phyloP scores from a whole-genome alignment of 164 flowering plant species.

The Stephania japonica region DNA sequence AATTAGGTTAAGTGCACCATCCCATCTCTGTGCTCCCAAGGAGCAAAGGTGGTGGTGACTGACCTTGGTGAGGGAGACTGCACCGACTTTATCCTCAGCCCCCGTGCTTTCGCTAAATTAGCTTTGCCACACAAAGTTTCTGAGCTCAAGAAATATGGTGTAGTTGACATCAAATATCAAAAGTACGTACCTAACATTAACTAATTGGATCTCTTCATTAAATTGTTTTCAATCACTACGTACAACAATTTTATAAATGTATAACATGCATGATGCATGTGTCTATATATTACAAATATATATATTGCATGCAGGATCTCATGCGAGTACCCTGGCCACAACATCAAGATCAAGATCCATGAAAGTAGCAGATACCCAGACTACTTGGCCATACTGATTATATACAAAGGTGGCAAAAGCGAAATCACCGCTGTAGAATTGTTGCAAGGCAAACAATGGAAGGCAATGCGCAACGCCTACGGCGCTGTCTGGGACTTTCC shows the following conservation, averaged over 20 bases:
- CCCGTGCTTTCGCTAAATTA: conserved; percentile 45
- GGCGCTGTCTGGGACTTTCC: conserved; percentile 49
- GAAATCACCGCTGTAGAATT: conserved; percentile 50
- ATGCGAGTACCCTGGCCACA: conserved; percentile 45
- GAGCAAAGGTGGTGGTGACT: conserved; percentile 61
- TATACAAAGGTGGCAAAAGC: conserved; percentile 51
- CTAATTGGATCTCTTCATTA: too few species aligned
- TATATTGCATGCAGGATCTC: conserved; percentile 29
- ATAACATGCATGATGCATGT: too few species aligned
- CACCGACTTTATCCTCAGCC: conserved; percentile 78
- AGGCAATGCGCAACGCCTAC: conserved; percentile 52
- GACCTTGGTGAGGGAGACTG: conserved; percentile 76
- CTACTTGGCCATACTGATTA: conserved; percentile 56
- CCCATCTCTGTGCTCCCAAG: conserved; percentile 46
- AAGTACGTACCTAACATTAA: too few species aligned
- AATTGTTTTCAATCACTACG: too few species aligned
- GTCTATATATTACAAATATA: background rate
- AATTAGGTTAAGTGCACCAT: conserved; percentile 65
- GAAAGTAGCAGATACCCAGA: conserved; percentile 55
- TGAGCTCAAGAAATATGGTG: conserved; percentile 55
- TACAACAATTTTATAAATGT: too few species aligned
- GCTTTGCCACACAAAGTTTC: conserved; percentile 37
- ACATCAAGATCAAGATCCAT: conserved; percentile 52
- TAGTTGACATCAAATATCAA: conserved; percentile 59
- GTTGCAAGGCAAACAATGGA: conserved; percentile 76